Base-by-base conservation (phyloP, 2,329 filamentous ascomycete species). In the Pseudopyricularia javanii region DNA sequence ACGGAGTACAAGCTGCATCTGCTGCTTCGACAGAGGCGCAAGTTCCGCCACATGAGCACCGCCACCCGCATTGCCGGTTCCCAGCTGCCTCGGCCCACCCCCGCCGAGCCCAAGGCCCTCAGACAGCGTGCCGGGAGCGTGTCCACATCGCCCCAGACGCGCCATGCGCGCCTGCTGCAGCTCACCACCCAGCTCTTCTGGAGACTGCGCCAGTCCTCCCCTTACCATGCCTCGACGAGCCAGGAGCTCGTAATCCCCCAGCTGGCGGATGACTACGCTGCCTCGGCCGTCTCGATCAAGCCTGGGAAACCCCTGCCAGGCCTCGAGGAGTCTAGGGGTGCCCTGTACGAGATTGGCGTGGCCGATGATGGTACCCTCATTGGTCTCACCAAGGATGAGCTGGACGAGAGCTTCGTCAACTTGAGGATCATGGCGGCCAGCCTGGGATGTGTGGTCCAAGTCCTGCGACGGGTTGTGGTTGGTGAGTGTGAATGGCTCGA, bases 1-100 rank as follows among this genome's bases (percentile, higher is more conserved):
- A 94, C 88, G 0, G 93, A 98, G 69, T 98, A 98, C 70, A 98
- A 98, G 67, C 71, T 98, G 45, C 93, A 97, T 68, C 74, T 98
- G 6, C 76, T 97, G 7, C 72, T 96, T 51, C 82, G 90, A 34
- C 83, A 86, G 15, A 79, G 91, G 54, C 79, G 89, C 56, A 80
- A 79, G 7, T 95, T 91, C 66, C 76, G 75, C 34, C 79, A 76
- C 32, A 84, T 84, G 64, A 91, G 82, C 58, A 94, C 89, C 1
- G 74, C 65, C 3, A 54, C 58, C 20, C 57, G 58, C 20, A 59
- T 64, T 26, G 56, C 61, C 2, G 65, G 64, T 17, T 66, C 65
- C 17, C 64, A 62, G 30, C 62, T 62, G 54, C 59, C 62, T 14
- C 63, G 60, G 32, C 59, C 59, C 8, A 53, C 59, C 11, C 59